Evolutionary conservation across 495 filamentous ascomycete species (phyloP).

Genomic region (Paragyromitra xinjiangensis): DNA sequence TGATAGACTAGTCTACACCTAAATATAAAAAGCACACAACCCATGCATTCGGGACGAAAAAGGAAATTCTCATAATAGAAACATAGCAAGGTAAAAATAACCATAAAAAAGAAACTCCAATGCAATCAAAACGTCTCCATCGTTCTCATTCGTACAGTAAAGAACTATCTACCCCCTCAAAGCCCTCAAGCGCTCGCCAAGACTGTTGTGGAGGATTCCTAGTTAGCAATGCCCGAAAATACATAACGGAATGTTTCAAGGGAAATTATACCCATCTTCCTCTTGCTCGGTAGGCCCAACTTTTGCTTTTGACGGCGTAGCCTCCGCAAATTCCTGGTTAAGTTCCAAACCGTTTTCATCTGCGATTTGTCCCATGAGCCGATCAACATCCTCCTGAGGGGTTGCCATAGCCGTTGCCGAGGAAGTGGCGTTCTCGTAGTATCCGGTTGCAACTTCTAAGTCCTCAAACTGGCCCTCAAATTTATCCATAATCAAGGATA

Average conservation of each 20-base stretch:
- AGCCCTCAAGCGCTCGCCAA: constrained; percentile 56
- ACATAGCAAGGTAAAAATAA: constrained; percentile 18
- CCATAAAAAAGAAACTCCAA: constrained; percentile 23
- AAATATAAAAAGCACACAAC: constrained; percentile 27
- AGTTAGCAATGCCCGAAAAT: constrained; percentile 14
- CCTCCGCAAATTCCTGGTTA: constrained; percentile 72
- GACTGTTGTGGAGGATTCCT: constrained; percentile 23
- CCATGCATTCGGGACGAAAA: constrained; percentile 27
- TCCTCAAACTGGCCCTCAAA: constrained; percentile 87
- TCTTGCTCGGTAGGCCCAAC: constrained; percentile 68
- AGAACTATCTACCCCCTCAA: constrained; percentile 49
- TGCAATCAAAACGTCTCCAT: constrained; percentile 24
- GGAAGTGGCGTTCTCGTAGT: constrained; percentile 83
- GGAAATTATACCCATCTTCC: constrained; percentile 64
- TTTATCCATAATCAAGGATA: constrained; percentile 74
- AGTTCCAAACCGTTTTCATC: constrained; percentile 84
- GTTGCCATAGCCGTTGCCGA: constrained; percentile 77
- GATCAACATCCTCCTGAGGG: constrained; percentile 83
- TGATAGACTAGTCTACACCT: constrained; percentile 33
- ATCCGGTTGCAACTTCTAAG: constrained; percentile 80
- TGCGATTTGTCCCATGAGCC: constrained; percentile 78
- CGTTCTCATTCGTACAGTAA: constrained; percentile 11
- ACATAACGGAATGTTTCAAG: background rate
- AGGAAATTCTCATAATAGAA: constrained; percentile 30
- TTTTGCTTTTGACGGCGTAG: constrained; percentile 65